Evolutionary conservation across 2,329 filamentous ascomycete species (phyloP), one percentile per base, ranked within the genome.

Genomic region (Fonsecaea monophora): DNA sequence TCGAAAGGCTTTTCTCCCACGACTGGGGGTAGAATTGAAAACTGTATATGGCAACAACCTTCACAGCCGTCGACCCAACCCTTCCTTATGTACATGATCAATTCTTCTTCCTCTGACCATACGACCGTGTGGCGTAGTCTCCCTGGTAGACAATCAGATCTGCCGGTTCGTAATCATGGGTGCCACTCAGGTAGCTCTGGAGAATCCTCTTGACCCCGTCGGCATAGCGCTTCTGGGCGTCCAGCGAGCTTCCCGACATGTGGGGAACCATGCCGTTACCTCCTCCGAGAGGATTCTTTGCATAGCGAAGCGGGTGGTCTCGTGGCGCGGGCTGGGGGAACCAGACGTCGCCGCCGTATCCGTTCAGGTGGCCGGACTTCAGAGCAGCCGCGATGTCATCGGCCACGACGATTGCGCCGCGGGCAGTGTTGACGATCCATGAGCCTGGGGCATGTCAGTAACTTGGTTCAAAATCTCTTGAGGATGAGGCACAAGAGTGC

Each of bases 361-460:
- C 53, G 30, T 55, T 55, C 53, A 55, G 12, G n/a, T 55, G 94
- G 76, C 95, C 95, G 35, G 86, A 87, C 86, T 94, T 92, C 79
- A 99, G 88, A 57, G 95, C 95, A 32, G 90, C 94, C 70, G 95
- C 95, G 65, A 99, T 94, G 75, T 98, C 95, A 83, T 98, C 94
- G 89, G 98, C 98, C 83, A 98, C 94, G 75, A 99, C 94, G 78
- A 99, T 99, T 81, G 95, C 95, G 76, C 95, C 95, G 80, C 95
- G 95, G 74, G 95, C 95, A 40, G 95, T 99, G 90, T 99, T 99
- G 84, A 99, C 85, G 78, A 99, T 91, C 92, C 95, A 98, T 48
- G 93, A 91, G 76, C 93, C 90, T 91, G 66, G 38, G 64, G 10
- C 50, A 50, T 34, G 55, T 37, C 25, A 59, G 57, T 53, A 34